Percentiles rank a stretch among this genome's conserved stretches.
Evolutionary conservation across 2,329 filamentous ascomycete species (phyloP).

Genomic region (Botryotinia globosa): DNA sequence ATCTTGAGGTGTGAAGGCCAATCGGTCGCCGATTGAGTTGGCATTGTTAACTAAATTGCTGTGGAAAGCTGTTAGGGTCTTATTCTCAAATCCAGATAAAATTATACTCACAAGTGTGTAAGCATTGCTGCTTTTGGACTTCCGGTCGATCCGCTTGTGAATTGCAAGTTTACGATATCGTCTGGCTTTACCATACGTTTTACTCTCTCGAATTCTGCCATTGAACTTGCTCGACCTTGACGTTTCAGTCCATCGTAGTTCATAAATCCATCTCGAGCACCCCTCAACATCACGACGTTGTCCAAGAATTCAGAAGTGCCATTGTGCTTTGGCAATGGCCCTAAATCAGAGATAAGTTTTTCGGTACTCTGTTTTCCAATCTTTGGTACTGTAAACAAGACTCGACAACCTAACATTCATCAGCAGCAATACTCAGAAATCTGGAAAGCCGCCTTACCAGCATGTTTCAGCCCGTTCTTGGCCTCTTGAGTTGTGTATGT

Average conservation of each 20-base stretch:
- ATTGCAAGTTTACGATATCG: slow-evolving; percentile 72
- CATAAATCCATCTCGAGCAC: slow-evolving; percentile 51
- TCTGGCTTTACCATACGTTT: slow-evolving; percentile 58
- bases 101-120: slow-evolving; percentile 44
- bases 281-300: slow-evolving; percentile 60
- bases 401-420: slow-evolving; percentile 58
- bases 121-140: slow-evolving; percentile 73
- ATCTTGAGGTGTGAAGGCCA: slow-evolving; percentile 62
- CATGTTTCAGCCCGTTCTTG: slow-evolving; percentile 56
- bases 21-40: slow-evolving; percentile 28
- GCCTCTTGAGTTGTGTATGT: slow-evolving; percentile 75
- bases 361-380: slow-evolving; percentile 66
- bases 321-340: slow-evolving; percentile 43
- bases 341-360: slow-evolving; percentile 55
- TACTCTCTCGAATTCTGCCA: slow-evolving; percentile 49
- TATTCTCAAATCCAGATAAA: background rate
- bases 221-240: slow-evolving; percentile 49
- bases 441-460: slow-evolving; percentile 50
- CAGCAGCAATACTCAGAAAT: slow-evolving; percentile 54
- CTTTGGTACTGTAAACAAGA: slow-evolving; percentile 68
- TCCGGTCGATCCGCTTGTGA: slow-evolving; percentile 72
- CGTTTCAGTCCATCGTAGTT: slow-evolving; percentile 59
- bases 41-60: slow-evolving; percentile 35
- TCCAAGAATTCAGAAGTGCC: slow-evolving; percentile 39
- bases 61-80: background rate